Evolutionary conservation across 805 yeast species (phyloP).

Genomic region (Candida maesae): DNA sequence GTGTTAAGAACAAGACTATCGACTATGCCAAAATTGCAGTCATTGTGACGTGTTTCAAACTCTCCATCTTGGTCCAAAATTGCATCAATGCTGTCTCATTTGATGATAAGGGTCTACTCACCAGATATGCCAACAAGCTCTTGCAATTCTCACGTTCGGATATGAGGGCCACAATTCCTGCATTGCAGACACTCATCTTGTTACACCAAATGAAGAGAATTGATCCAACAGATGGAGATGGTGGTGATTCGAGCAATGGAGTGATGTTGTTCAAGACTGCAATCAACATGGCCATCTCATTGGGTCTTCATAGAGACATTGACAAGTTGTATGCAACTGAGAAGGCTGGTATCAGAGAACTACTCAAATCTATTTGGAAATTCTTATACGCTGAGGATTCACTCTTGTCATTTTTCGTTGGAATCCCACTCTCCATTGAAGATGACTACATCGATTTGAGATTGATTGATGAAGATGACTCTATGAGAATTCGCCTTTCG

Average conservation of each 20-base stretch:
- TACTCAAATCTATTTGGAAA: constrained; percentile 19
- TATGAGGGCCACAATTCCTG: constrained; percentile 17
- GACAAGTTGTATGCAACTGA: constrained; percentile 16
- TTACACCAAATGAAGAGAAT: constrained; percentile 14
- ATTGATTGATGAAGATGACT: not conserved
- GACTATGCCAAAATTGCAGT: constrained; percentile 24
- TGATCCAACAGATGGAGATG: constrained; percentile 22
- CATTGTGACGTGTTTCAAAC: constrained; percentile 14
- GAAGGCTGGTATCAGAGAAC: constrained; percentile 1
- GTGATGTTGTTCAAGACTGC: constrained; percentile 16
- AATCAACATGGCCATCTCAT: constrained; percentile 22
- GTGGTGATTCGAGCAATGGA: constrained; percentile 22
- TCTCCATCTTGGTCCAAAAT: constrained; percentile 8
- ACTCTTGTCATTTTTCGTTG: constrained; percentile 16
- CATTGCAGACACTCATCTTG: constrained; percentile 22
- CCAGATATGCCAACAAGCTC: constrained; percentile 15
- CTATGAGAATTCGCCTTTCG: constrained; percentile 5
- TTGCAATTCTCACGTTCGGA: constrained; percentile 13
- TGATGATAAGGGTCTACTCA: constrained; percentile 16
- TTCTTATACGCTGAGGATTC: constrained; percentile 19
- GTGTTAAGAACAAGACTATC: constrained; percentile 6
- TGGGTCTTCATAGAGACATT: constrained; percentile 25
- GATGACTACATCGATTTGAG: constrained; percentile 13
- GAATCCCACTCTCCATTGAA: constrained; percentile 22
- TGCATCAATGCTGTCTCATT: not conserved